Base-by-base conservation (phyloP, 139 green algal genomes). In the Tetradesmus lagerheimii region DNA sequence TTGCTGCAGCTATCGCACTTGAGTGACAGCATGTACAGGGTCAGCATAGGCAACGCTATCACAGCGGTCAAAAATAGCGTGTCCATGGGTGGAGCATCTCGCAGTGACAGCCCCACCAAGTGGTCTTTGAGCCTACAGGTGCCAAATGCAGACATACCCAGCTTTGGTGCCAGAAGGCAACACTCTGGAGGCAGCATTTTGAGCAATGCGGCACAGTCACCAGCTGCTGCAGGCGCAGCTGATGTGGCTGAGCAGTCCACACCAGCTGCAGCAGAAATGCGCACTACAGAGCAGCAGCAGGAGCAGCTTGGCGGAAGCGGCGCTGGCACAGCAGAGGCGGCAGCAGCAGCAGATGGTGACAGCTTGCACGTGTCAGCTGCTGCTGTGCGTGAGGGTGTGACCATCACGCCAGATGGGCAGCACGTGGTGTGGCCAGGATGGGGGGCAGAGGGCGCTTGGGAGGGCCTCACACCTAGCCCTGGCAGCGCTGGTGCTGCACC, bases 31-130 rank as follows among this genome's bases (percentile, higher is more conserved):
- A n/a, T 34, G 23, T 41, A 43, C 64, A 57, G 83, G 27, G 83
- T 88, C 38, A 88, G 83, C 83, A 88, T 88, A 14, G 83, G 83
- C 37, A 88, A 50, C 83, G 67, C 38, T 27, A 88, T 88, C 18
- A 35, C 83, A 66, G 83, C 83, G 25, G 37, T 23, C 15, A 41
- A 53, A n/a, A 41, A 15, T 57, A 78, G 57, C 18, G 50, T 8
- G 23, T 31, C 50, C 29, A 29, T 47, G 41, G 38, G 43, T 31
- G 80, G 41, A 6, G 38, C 4, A 39, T 47, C 15, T 16, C n/a
- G 27, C 45, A 86, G 81, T 38, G 71, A 50, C 27, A 85, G 79
- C 41, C 79, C 39, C 35, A 83, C 77, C 35, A 34, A 43, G 35
- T 83, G 25, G 35, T 83, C 37, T 34, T 38, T 83, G 16, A 83